Evolutionary conservation across 139 green algal species (phyloP).

Genomic region (Picochlorum costavermella): DNA sequence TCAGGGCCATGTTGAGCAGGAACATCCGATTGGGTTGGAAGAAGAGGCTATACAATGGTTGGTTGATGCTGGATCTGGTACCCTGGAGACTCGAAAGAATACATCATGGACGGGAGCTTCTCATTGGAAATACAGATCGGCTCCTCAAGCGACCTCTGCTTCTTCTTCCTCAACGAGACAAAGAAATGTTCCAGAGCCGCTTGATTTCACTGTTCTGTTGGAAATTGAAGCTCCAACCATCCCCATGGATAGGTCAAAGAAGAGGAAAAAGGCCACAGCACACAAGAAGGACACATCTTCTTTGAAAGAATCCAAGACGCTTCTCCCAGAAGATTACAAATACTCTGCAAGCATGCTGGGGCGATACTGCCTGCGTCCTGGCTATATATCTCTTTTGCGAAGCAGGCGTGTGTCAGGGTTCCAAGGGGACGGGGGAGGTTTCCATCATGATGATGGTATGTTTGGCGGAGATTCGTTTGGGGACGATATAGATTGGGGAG

Average conservation of each 20-base stretch:
- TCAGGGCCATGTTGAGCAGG: neutral
- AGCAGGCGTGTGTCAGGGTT: neutral
- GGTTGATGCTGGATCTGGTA: conserved; percentile 18
- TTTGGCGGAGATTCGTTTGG: conserved; percentile 8
- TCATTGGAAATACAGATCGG: conserved; percentile 52
- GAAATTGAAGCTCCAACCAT: conserved; percentile 10
- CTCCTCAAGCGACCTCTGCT: neutral
- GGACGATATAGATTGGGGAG: conserved; percentile 1
- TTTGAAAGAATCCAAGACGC: conserved; percentile 26
- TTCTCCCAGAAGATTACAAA: conserved; percentile 67
- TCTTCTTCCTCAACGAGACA: conserved; percentile 15
- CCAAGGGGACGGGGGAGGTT: conserved; percentile 6
- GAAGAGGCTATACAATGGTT: conserved; percentile 34
- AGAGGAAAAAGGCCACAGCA: neutral
- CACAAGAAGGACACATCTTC: neutral
- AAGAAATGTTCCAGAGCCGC: conserved; percentile 4
- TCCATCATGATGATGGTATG: conserved; percentile 18
- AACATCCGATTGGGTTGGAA: neutral
- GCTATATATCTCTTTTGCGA: conserved; percentile 2
- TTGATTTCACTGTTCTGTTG: conserved; percentile 66
- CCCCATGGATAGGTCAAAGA: conserved; percentile 4
- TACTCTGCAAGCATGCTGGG: conserved; percentile 40
- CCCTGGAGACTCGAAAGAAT: neutral
- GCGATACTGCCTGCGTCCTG: conserved; percentile 25
- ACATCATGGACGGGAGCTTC: conserved; percentile 45